phyloP scores from a whole-genome alignment of 1,284 basidiomycete genomes.

The Flammula alnicola region DNA sequence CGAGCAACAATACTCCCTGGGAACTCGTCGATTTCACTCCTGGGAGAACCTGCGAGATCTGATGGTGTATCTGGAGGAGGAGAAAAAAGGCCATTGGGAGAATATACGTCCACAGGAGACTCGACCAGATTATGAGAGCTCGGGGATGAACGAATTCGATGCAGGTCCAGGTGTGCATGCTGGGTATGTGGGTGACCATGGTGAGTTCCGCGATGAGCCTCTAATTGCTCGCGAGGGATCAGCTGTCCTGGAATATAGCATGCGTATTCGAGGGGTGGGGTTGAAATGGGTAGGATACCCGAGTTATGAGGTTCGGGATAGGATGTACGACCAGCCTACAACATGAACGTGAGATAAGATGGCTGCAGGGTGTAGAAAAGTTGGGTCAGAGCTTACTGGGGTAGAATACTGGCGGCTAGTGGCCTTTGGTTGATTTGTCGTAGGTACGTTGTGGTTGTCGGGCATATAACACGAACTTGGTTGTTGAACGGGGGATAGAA shows the following conservation, averaged over 20 bases:
- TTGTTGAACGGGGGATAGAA: background rate
- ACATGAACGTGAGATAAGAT: too few species aligned
- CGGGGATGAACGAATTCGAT: too few species aligned
- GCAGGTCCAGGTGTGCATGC: background rate
- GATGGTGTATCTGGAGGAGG: constrained; percentile 6
- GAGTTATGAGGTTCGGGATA: background rate
- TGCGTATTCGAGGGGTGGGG: background rate
- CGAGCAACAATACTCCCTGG: background rate
- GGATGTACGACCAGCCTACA: background rate
- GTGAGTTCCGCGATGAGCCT: too few species aligned
- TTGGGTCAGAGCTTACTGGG: too few species aligned
- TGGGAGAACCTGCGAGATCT: constrained; percentile 5
- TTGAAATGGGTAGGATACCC: background rate
- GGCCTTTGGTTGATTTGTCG: too few species aligned
- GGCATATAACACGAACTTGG: too few species aligned
- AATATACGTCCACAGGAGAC: constrained; percentile 3
- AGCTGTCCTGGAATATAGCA: background rate
- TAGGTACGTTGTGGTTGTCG: too few species aligned
- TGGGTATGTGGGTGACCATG: background rate
- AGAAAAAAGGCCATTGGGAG: background rate
- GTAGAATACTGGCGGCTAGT: too few species aligned
- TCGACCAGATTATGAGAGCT: background rate
- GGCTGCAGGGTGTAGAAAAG: too few species aligned
- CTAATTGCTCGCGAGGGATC: too few species aligned
- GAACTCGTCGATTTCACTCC: background rate